Evolutionary conservation across 768 basidiomycete species (phyloP), one percentile per base, ranked within the genome.

Genomic region (Boletus patriciae): DNA sequence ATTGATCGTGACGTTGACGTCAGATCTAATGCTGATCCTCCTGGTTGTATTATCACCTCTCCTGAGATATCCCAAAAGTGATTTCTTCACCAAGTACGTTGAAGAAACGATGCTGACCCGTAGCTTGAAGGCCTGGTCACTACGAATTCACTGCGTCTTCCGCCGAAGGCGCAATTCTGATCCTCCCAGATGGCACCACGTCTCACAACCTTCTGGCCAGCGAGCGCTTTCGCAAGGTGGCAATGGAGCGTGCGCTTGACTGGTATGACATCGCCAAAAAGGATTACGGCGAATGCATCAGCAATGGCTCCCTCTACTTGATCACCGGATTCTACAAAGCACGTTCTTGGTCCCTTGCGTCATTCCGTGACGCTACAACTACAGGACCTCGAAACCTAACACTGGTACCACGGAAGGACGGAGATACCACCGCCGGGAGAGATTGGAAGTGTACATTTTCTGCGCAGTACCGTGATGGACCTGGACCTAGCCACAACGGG

Each of bases 141-240:
- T 51, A 31, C 23, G 23, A 57, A 29, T 59, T 56, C 33, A 42
- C 21, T 31, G 18, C 50, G 4, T 47, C 40, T 3, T 29, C 55
- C 18, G n/a, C 40, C 15, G 61, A 66, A 58, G 71, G 67, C 12
- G 67, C 74, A 10, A 55, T 72, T 16, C 55, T 74, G 0, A 50
- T 67, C 6, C 63, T 74, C 45, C 71, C 73, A 6, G 53, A 67
- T 9, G 74, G 70, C 12, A 63, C 67, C 2, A 47, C 42, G 18
- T 55, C 53, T 23, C 52, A 56, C 29, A 60, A 66, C 21, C 57
- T 69, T n/a, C 33, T 42, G 12, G 13, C 18, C 36, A 58, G 45
- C 23, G 44, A 25, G 16, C 47, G 16, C 5, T 64, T 71, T 33
- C 27, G 27, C 27, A 29, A 29, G 27, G 27, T 29, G 27, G 27